Conservation (phyloP, 2,329 filamentous ascomycete species). For the Arthrobotrys conoides region DNA sequence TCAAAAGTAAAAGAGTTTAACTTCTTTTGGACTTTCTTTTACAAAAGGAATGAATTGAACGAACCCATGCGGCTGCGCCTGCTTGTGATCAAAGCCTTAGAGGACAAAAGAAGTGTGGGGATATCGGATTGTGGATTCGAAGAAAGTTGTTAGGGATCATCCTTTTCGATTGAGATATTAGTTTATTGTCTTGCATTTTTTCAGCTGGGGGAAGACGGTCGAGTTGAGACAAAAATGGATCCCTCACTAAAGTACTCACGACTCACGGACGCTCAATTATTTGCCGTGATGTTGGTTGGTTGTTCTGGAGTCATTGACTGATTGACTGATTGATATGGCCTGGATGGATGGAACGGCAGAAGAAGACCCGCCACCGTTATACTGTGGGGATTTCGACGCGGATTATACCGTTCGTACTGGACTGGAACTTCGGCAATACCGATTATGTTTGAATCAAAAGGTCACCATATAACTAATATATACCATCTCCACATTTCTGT, state of each 20-base stretch:
- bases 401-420: background rate
- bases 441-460: constrained; percentile 7
- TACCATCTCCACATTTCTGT: constrained; percentile 7
- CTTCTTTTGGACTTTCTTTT: constrained; percentile 16
- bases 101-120: constrained; percentile 26
- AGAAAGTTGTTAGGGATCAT: constrained; percentile 12
- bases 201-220: constrained; percentile 20
- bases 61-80: constrained; percentile 39
- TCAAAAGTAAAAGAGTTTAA: constrained; percentile 6
- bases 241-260: too few relatives aligned
- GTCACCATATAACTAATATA: too few relatives aligned
- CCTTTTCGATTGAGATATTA: constrained; percentile 24
- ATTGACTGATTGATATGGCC: too few relatives aligned
- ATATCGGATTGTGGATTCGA: constrained; percentile 17
- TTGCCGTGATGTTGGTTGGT: constrained; percentile 30
- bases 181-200: constrained; percentile 35
- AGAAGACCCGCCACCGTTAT: constrained; percentile 1
- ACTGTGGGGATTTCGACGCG: constrained; percentile 22
- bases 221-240: constrained; percentile 37
- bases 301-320: background rate
- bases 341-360: constrained; percentile 6
- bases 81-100: constrained; percentile 32
- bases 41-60: too few relatives aligned
- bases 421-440: constrained; percentile 1
- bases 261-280: constrained; percentile 15